These are phyloP conservation scores for Sarocladiaceae sp. DNA, from an alignment of 2,329 filamentous ascomycete species.

Conservation along the genomic window DNA sequence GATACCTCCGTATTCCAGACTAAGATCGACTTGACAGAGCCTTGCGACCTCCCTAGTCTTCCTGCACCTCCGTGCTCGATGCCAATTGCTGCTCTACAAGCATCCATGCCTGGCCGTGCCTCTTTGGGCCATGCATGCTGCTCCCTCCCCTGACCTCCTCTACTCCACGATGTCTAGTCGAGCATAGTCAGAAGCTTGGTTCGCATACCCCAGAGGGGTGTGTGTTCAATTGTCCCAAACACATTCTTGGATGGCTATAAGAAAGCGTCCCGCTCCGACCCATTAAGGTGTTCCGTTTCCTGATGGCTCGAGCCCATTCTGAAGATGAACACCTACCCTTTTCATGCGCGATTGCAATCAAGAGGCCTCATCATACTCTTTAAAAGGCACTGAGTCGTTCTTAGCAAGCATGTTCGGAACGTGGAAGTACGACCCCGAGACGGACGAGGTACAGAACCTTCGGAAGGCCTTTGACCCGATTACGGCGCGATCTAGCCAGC, in stretches of 20 bases:
- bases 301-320: background rate
- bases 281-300: background rate
- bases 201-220: background rate
- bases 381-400: background rate
- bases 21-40: background rate
- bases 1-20: background rate
- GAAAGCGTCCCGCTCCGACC: background rate
- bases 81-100: no score
- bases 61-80: background rate
- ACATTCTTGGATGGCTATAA: background rate
- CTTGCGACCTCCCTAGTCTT: background rate
- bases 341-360: background rate
- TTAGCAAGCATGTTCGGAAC: conserved; percentile 28
- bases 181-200: conserved; percentile 1
- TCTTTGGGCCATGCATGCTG: background rate
- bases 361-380: background rate
- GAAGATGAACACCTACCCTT: background rate
- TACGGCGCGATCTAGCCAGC: conserved; percentile 32
- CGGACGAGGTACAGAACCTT: conserved; percentile 31
- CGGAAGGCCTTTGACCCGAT: conserved; percentile 31
- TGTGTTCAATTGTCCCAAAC: background rate
- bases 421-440: conserved; percentile 35
- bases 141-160: background rate
- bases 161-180: background rate
- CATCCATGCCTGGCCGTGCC: background rate